Evolutionary conservation across 2,329 filamentous ascomycete species (phyloP).

Genomic region (Apiospora malaysiana): DNA sequence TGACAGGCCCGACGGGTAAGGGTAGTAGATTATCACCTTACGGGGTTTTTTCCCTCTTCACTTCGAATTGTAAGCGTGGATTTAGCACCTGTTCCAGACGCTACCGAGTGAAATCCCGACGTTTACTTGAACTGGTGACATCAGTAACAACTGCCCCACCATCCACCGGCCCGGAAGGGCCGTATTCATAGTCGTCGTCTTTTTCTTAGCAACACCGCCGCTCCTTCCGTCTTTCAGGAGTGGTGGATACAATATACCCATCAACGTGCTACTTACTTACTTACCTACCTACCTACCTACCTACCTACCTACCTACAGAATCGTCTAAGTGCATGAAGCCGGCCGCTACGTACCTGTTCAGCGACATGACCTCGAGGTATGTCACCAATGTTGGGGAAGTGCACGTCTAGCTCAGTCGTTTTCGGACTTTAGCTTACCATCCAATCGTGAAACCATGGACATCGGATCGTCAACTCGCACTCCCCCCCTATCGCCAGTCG

Average conservation of each 20-base stretch:
- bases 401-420: no score
- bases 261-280: no score
- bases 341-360: background rate
- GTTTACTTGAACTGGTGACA: background rate
- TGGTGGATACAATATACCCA: no score
- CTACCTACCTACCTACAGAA: no score
- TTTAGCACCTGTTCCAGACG: background rate
- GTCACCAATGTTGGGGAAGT: no score
- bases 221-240: background rate
- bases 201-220: background rate
- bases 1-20: background rate
- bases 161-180: background rate
- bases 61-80: no score
- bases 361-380: background rate
- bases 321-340: background rate
- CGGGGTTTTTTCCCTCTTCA: no score
- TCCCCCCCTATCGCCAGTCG: background rate
- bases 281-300: no score
- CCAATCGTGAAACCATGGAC: background rate
- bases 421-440: background rate
- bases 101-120: background rate
- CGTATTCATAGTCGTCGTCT: background rate
- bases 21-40: background rate
- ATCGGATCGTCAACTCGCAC: background rate
- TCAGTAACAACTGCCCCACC: background rate